Evolutionary conservation across 169 alveolate species (phyloP).

Genomic region (Eimeria acervulina): DNA sequence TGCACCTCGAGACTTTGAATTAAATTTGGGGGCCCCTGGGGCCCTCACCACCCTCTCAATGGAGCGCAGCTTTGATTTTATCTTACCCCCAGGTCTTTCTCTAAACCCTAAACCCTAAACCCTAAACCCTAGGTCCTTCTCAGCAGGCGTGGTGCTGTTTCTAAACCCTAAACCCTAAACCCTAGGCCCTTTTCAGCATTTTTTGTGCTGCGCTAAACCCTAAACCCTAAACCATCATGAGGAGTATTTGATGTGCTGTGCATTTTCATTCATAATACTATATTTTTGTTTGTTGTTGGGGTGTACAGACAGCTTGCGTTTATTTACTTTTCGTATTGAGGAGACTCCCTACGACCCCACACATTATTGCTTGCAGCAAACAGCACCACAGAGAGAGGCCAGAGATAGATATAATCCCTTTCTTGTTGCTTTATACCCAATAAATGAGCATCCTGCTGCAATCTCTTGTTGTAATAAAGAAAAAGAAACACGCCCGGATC

Average conservation of each 20-base stretch:
- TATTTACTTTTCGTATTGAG: background rate
- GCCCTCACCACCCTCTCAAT: background rate
- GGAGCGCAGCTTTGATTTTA: background rate
- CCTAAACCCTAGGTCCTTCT: background rate
- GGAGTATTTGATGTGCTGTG: too few species aligned
- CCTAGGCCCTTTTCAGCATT: too few species aligned
- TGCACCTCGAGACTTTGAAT: background rate
- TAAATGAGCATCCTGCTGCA: background rate
- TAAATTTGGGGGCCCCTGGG: background rate
- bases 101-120: constrained; percentile 52
- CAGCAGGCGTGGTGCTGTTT: too few species aligned
- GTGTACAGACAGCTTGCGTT: constrained; percentile 8
- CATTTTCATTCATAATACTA: too few species aligned
- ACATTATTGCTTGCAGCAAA: background rate
- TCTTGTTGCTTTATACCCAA: background rate
- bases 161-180: too few species aligned
- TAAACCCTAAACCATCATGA: background rate
- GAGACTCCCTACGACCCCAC: background rate
- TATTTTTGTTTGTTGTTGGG: background rate
- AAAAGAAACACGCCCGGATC: background rate
- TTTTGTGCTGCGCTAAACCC: too few species aligned
- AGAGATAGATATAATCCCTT: background rate
- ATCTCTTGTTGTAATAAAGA: background rate
- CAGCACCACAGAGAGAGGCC: background rate
- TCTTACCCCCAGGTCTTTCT: background rate